These are phyloP conservation scores for Rhodotorula mucilaginosa DNA, from an alignment of 1,284 basidiomycete species.

Conservation along the genomic window DNA sequence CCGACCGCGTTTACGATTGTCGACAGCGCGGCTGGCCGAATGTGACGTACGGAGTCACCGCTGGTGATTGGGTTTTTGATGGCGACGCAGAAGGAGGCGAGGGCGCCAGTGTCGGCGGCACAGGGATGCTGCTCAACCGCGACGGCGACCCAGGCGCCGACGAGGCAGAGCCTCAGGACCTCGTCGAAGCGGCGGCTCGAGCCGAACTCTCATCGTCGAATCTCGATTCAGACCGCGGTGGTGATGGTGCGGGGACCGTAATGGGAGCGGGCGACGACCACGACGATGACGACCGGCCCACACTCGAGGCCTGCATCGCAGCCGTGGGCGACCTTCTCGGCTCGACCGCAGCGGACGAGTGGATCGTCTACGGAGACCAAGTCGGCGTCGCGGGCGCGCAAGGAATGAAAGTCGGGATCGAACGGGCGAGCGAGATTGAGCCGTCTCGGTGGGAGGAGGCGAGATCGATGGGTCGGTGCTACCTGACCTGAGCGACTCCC, in stretches of 20 bases:
- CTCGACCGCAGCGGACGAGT: background rate
- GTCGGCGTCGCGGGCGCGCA: conserved; percentile 24
- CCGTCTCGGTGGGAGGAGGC: conserved; percentile 10
- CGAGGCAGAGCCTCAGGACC: background rate
- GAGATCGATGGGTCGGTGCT: conserved; percentile 21
- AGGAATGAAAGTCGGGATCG: conserved; percentile 12
- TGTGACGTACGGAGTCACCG: conserved; percentile 10
- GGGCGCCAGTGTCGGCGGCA: background rate
- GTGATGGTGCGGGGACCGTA: background rate
- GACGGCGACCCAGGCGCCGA: conserved; percentile 1
- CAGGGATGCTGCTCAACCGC: background rate
- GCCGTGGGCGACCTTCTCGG: conserved; percentile 8
- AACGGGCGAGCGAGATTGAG: background rate
- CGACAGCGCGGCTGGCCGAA: conserved; percentile 19
- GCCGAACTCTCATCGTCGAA: no score
- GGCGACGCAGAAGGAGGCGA: no score
- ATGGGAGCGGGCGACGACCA: background rate
- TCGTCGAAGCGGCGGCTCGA: background rate
- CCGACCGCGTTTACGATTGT: conserved; percentile 33
- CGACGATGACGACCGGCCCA: conserved; percentile 3
- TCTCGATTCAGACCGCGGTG: no score
- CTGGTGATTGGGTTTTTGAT: conserved; percentile 13
- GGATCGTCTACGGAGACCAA: conserved; percentile 3
- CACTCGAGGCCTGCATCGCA: conserved; percentile 15
- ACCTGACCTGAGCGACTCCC: background rate